phyloP scores from a whole-genome alignment of 1,284 basidiomycete genomes.

The Phaffia rhodozyma region DNA sequence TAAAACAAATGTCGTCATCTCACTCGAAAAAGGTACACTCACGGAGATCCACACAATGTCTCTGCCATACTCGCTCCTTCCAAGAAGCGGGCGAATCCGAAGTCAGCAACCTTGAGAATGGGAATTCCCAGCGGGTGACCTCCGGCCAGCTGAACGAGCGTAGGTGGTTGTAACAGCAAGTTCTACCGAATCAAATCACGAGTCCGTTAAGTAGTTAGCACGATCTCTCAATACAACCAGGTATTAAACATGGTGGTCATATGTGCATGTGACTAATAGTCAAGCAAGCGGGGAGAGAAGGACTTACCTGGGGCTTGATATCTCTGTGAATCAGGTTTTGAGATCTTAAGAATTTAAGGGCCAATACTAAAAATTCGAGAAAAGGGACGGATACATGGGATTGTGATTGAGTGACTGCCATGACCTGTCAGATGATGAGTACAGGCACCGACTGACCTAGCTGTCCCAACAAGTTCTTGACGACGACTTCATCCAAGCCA shows the following conservation, averaged over 20 bases:
- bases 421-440: not conserved
- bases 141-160: slow-evolving; percentile 59
- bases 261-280: too few species aligned
- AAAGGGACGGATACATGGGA: not conserved
- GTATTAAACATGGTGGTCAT: not conserved
- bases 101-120: slow-evolving; percentile 92
- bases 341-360: slow-evolving; percentile 80
- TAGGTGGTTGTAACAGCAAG: slow-evolving; percentile 73
- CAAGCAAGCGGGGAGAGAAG: not conserved
- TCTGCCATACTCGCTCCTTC: slow-evolving; percentile 91
- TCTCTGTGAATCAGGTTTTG: slow-evolving; percentile 90
- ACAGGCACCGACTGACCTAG: slow-evolving; percentile 47
- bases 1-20: not conserved
- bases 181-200: slow-evolving; percentile 45
- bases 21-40: slow-evolving; percentile 32
- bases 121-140: slow-evolving; percentile 87
- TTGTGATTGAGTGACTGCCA: not conserved
- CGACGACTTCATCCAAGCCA: slow-evolving; percentile 79
- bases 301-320: slow-evolving; percentile 79
- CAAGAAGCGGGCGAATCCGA: slow-evolving; percentile 88
- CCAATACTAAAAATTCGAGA: slow-evolving; percentile 49
- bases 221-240: not conserved
- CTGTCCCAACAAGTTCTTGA: slow-evolving; percentile 85
- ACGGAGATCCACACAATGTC: slow-evolving; percentile 95
- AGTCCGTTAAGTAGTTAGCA: not conserved